Base-by-base conservation (phyloP, 2,329 filamentous ascomycete species). In the Fusarium albosuccineum region DNA sequence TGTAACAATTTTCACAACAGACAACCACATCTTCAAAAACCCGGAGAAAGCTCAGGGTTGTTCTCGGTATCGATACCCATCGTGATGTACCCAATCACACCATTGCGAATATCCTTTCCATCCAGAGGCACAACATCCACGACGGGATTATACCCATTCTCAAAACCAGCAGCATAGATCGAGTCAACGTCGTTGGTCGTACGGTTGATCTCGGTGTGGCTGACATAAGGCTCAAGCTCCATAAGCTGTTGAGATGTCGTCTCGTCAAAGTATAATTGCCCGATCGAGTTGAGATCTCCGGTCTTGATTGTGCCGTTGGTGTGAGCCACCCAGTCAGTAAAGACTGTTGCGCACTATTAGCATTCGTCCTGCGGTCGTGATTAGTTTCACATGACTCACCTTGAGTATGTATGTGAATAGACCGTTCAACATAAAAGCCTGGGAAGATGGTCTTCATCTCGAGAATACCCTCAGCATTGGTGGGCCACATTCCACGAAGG, bases 121-220 rank as follows among this genome's bases (percentile, higher is more conserved):
- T 60, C 44, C 3, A 60, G 16, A 13, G 57, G 57, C 10, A 49
- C 37, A 6, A 45, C 44, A 9, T 60, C 50, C 27, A 60, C 30
- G 1, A 60, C 22, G 3, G 57, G 36, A 6, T 51, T 40, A 33
- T 50, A 34, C 6, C 22, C 13, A 16, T 41, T 40, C 44, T 41
- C 42, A 14, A 49, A 27, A 36, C n/a, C 30, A 3, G 27, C 8
- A 17, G 57, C 17, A 42, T 37, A 60, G 16, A 55, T 41, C 14
- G 49, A 36, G 6, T 60, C 57, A 2, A 46, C 42, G 5, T 49
- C 29, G 36, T 60, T 60, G 10, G 26, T 50, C 17, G 52, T 45
- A 4, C 57, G 57, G 9, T 60, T 40, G 16, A 60, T 60, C 51
- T 60, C 50, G 1, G 57, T 60, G n/a, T 60, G 57, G 33, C 44